Evolutionary conservation across 2,329 filamentous ascomycete genomes (phyloP).

Genomic region (Diaporthe velutina): DNA sequence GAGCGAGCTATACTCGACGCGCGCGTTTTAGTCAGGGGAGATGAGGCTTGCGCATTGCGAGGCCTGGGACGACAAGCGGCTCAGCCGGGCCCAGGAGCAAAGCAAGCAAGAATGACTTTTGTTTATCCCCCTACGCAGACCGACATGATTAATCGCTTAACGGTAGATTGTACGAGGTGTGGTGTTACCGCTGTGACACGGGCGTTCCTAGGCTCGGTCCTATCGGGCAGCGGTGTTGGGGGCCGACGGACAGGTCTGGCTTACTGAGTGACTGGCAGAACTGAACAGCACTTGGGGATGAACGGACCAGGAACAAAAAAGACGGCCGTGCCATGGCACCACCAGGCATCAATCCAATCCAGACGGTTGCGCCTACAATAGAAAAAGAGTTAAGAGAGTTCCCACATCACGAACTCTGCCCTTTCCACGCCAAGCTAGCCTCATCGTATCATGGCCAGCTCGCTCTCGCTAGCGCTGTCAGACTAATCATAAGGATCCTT

Average conservation of each 20-base stretch:
- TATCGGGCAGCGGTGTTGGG: slow-evolving; percentile 1
- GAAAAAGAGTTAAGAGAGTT: not conserved
- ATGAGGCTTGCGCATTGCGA: slow-evolving; percentile 25
- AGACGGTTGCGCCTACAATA: not conserved
- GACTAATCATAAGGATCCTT: slow-evolving; percentile 13
- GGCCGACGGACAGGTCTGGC: not conserved
- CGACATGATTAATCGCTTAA: not conserved
- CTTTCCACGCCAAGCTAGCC: slow-evolving; percentile 8
- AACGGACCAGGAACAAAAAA: not conserved
- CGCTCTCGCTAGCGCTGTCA: slow-evolving; percentile 27
- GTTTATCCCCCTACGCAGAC: not conserved
- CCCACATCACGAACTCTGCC: slow-evolving; percentile 21
- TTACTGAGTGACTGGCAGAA: too few relatives aligned
- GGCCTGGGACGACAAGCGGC: slow-evolving; percentile 4
- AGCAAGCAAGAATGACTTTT: slow-evolving; percentile 11
- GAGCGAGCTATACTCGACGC: slow-evolving; percentile 17
- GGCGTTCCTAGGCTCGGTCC: not conserved
- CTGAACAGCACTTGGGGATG: not conserved
- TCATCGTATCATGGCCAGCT: slow-evolving; percentile 11
- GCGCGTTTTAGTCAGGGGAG: slow-evolving; percentile 27
- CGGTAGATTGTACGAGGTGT: not conserved
- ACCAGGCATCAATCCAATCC: not conserved
- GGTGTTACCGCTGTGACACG: slow-evolving; percentile 11
- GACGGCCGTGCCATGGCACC: not conserved
- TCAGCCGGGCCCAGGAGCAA: not conserved